These are phyloP conservation scores for Piloderma croceum DNA, from an alignment of 768 basidiomycete genomes.

Conservation along the genomic window DNA sequence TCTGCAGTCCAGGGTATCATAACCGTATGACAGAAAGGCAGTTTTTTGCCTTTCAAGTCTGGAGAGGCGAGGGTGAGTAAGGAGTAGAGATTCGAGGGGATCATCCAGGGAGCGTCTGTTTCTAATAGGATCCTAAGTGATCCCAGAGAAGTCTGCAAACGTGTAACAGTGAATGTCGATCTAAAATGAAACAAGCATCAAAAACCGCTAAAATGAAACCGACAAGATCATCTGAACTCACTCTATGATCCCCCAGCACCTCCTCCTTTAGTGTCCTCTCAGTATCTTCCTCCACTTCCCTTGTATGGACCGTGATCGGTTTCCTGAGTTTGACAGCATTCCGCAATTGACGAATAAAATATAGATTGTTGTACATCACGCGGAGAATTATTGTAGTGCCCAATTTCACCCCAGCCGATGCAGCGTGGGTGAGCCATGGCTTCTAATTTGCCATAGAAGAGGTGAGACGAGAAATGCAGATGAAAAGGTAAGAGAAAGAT, in stretches of 20 bases:
- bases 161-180: conserved; percentile 90
- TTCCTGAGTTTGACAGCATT: too few species aligned
- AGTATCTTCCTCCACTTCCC: conserved; percentile 81
- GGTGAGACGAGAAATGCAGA: not conserved
- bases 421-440: conserved; percentile 78
- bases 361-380: conserved; percentile 61
- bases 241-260: conserved; percentile 66
- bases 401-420: conserved; percentile 87
- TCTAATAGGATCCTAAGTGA: conserved; percentile 60
- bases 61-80: too few species aligned
- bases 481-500: conserved; percentile 19
- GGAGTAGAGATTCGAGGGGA: conserved; percentile 66
- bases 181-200: conserved; percentile 32
- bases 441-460: conserved; percentile 42
- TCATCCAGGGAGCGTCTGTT: conserved; percentile 87
- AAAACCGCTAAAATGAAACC: not conserved
- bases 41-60: conserved; percentile 43
- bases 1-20: conserved; percentile 87
- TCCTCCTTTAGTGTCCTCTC: conserved; percentile 71
- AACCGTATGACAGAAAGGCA: conserved; percentile 70
- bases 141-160: conserved; percentile 13
- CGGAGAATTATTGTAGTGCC: conserved; percentile 75
- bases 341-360: conserved; percentile 62
- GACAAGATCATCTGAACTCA: too few species aligned
- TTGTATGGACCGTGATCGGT: conserved; percentile 80